Evolutionary conservation across 1,284 basidiomycete genomes (phyloP), one percentile per base, ranked within the genome.

Genomic region (Leccinum ambiguum): DNA sequence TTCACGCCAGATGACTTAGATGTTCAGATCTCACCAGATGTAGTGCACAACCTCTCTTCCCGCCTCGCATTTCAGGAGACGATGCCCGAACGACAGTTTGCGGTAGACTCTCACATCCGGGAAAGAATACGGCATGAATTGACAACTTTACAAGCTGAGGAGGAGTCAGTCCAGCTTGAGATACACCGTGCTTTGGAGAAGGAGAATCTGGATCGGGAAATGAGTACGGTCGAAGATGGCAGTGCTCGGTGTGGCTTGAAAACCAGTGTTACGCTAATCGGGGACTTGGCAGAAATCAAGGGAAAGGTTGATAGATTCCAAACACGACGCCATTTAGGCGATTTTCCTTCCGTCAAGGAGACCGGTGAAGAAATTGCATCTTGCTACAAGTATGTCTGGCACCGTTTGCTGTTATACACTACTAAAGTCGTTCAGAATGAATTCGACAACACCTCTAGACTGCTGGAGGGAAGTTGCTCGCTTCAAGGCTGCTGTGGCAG

Each of bases 151-250:
- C 86, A 84, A 56, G 79, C 81, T 50, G 85, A 90, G 70, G 91
- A 92, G 73, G 85, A 87, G 68, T 75, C 79, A 23, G 87, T 93
- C 4, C 84, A 82, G 54, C 77, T 79, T 62, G 84, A 91, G 75
- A 91, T 93, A 60, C 87, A 90, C 71, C 77, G 73, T 48, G 89
- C 88, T 4, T 79, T 93, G 48, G 89, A 92, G 79, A 89, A 87
- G 78, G 91, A 93, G 79, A 93, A 93, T 75, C 75, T 93, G 59
- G 89, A 92, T 75, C 82, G 82, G 64, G 92, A 93, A 76, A 81
- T 84, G 80, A 67, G 65, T 41, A 71, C 68, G 60, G 67, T 61
- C n/a, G 72, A 69, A 3, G 79, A 77, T 39, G 76, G 71, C 36
- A 66, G 68, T 10, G 68, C 74, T 16, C 75, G 78, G 18, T 86